Base-by-base conservation (phyloP, 202 grass and related monocot species). In the Setaria italica region DNA sequence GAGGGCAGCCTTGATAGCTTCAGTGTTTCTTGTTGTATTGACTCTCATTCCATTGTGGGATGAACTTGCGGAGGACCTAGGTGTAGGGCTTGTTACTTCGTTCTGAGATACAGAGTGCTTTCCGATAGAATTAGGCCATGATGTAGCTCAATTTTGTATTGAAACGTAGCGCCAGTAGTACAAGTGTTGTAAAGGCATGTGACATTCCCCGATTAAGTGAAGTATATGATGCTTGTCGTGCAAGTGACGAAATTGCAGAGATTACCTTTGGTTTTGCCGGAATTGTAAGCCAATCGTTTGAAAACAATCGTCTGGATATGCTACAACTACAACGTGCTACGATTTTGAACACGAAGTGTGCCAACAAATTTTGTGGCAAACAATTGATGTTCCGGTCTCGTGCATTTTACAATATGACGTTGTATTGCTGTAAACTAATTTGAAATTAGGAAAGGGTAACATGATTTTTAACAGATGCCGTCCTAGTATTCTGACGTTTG, bases 11-110 rank as follows among this genome's bases (percentile, higher is more conserved):
- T 70, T 99, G 83, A 76, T 87, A 63, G 72, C 78, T n/a, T 85
- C 88, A 8, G 84, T 96, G 56, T 88, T 94, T 84, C 89, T 99
- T 83, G 97, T 97, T 29, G 78, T 94, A 11, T 65, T 91, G 49
- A 99, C 92, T 39, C 94, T 99, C 46, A 95, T 99, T 68, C 97
- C 97, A 0, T 16, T 99, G 42, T 97, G 92, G 94, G 97, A 99
- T 74, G 97, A 99, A 53, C 92, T 99, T 51, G 97, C 94, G 21
- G 97, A 99, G 88, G 97, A 99, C 5, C 83, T 99, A 78, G 97
- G 97, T 13, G 82, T 99, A 81, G 97, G 97, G 20, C 90, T 99
- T 25, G 94, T 92, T 12, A 79, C 82, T 35, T 80, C 90, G 13
- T 94, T 99, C 41, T 99, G 88, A 96, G 88, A 78, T 48, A 78